These are phyloP conservation scores for Melocanna baccifera DNA, from an alignment of 176 grass and related monocot genomes.

Conservation along the genomic window DNA sequence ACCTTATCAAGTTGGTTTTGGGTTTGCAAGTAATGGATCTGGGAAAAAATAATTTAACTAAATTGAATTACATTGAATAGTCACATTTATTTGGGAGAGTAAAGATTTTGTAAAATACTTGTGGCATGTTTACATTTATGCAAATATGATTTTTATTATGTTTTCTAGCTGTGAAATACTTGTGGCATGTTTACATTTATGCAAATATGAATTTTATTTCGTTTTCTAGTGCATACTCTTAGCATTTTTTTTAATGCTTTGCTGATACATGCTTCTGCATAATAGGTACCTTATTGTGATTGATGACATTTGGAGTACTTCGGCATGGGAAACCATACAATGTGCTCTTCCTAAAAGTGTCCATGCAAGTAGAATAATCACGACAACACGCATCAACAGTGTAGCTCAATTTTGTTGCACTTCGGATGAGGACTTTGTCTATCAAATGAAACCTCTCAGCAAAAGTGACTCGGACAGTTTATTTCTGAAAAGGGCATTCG, in stretches of 20 bases:
- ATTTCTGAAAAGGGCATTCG: background rate
- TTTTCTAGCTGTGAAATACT: background rate
- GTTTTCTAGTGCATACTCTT: background rate
- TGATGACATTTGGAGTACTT: background rate
- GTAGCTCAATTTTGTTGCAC: background rate
- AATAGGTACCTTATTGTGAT: background rate
- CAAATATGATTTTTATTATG: background rate
- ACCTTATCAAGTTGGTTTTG: too few species aligned
- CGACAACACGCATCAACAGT: background rate
- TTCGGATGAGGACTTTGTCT: background rate
- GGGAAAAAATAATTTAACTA: too few species aligned
- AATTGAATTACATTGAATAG: background rate
- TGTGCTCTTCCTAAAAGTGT: background rate
- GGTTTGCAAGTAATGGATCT: too few species aligned
- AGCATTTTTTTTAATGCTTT: background rate
- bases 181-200: background rate
- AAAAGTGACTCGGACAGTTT: background rate
- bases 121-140: background rate
- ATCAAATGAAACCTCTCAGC: slow-evolving; percentile 1
- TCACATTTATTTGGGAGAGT: background rate
- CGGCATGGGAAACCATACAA: background rate
- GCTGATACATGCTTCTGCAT: background rate
- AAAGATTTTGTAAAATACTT: background rate
- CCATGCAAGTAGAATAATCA: background rate
- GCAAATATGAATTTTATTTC: background rate